Evolutionary conservation across 192 early-diverging fungal genomes (phyloP).

Genomic region (Coemansia sp.): DNA sequence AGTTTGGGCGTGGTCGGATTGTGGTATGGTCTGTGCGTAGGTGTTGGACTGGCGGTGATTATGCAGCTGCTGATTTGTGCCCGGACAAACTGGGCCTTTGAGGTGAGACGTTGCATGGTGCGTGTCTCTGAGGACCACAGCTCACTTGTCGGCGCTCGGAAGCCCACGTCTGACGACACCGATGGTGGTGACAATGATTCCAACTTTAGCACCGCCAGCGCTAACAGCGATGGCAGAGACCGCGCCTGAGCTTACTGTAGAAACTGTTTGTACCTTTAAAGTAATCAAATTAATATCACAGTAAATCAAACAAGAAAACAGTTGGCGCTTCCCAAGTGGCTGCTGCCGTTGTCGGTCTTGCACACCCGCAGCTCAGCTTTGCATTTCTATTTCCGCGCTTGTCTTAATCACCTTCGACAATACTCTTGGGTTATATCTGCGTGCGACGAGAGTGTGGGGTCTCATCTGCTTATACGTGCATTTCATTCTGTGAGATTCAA

Average conservation of each 20-base stretch:
- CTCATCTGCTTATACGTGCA: not conserved
- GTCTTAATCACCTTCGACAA: not conserved
- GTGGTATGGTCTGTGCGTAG: conserved; percentile 49
- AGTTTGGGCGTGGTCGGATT: conserved; percentile 46
- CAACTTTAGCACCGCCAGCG: not conserved
- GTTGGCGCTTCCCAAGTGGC: conserved; percentile 8
- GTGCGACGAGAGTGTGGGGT: not conserved
- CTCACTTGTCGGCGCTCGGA: conserved; percentile 8
- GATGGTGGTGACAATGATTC: conserved; percentile 1
- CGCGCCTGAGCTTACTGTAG: not conserved
- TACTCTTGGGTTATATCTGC: not conserved
- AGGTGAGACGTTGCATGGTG: conserved; percentile 39
- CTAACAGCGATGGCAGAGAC: not conserved
- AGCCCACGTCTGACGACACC: conserved; percentile 1
- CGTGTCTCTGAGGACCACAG: conserved; percentile 35
- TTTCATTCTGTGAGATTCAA: conserved; percentile 1
- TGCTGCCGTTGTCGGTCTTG: not conserved
- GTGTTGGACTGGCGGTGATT: conserved; percentile 34
- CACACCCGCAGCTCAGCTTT: not conserved
- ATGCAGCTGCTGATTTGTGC: conserved; percentile 39
- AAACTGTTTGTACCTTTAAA: not conserved
- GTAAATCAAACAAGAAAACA: not conserved
- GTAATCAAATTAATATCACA: not conserved
- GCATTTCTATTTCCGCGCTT: not conserved
- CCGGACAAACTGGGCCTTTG: conserved; percentile 34